Conservation (phyloP, 176 grass and related monocot species). For the Aegilops bicornis region DNA sequence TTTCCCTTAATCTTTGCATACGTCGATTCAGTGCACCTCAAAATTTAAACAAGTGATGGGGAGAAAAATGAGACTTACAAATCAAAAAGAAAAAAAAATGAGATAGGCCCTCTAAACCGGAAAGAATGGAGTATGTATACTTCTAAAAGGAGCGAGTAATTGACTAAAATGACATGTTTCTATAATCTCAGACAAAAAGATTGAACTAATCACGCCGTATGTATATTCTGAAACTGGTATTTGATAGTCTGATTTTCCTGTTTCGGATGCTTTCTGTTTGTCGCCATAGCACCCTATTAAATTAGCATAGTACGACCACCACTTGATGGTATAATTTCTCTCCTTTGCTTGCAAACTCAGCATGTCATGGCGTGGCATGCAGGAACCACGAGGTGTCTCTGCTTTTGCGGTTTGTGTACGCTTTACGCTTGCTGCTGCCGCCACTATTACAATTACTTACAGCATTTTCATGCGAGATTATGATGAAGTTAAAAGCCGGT, state of each 20-base stretch:
- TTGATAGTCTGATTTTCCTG: neutral
- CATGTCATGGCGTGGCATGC: neutral
- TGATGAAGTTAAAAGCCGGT: neutral
- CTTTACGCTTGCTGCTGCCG: neutral
- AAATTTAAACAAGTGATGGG: no score
- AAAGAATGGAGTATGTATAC: no score
- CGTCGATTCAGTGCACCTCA: no score
- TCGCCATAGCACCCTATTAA: neutral
- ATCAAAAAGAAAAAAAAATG: no score
- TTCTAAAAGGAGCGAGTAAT: no score
- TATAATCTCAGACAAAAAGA: no score
- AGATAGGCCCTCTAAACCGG: no score
- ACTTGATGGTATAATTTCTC: neutral
- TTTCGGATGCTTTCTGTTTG: neutral
- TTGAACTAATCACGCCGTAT: no score
- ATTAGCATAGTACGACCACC: neutral
- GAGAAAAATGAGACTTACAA: no score
- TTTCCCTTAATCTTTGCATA: no score
- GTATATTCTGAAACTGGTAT: no score
- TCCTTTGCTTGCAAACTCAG: constrained; percentile 26
- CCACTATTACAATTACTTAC: neutral
- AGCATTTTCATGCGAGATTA: constrained; percentile 30
- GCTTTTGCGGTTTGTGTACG: neutral
- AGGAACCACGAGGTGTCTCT: neutral
- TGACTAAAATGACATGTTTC: no score